These are phyloP conservation scores for Croton laevigatus DNA, from an alignment of 441 rosid species.

Conservation along the genomic window DNA sequence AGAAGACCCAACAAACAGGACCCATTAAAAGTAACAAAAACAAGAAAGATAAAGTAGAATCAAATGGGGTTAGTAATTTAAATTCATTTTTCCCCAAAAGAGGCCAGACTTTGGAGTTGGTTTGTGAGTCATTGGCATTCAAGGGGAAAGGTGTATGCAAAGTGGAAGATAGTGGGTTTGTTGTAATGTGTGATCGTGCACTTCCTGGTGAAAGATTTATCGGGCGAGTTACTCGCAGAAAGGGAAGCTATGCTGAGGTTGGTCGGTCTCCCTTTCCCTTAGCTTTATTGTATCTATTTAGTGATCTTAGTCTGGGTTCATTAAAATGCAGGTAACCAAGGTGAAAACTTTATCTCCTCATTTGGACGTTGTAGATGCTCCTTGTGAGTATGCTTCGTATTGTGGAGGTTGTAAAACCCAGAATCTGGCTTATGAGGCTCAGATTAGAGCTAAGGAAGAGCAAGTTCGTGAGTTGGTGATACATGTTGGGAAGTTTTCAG, in stretches of 20 bases:
- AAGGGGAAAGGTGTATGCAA: conserved; percentile 87
- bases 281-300: background rate
- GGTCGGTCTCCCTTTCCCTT: conserved; percentile 12
- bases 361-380: conserved; percentile 70
- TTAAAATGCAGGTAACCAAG: conserved; percentile 52
- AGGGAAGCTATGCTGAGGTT: conserved; percentile 86
- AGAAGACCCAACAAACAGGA: conserved; percentile 11
- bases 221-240: conserved; percentile 78
- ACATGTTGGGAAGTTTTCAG: conserved; percentile 68
- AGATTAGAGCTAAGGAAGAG: conserved; percentile 77
- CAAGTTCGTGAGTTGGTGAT: conserved; percentile 65
- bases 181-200: conserved; percentile 84
- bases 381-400: conserved; percentile 79
- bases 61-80: background rate
- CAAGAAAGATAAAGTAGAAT: conserved; percentile 14
- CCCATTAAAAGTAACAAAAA: conserved; percentile 10
- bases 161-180: conserved; percentile 76
- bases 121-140: conserved; percentile 81
- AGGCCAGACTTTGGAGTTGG: conserved; percentile 76
- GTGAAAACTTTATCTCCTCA: conserved; percentile 69
- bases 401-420: conserved; percentile 96
- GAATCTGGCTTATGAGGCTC: conserved; percentile 75
- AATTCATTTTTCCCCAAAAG: conserved; percentile 67
- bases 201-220: conserved; percentile 89
- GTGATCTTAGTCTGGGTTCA: conserved; percentile 18